A percentile compares a stretch with the other conserved stretches of the same genome.
These are phyloP conservation scores for Trypanosoma cruzi DNA, from an alignment of 208 protist species.

Conservation along the genomic window DNA sequence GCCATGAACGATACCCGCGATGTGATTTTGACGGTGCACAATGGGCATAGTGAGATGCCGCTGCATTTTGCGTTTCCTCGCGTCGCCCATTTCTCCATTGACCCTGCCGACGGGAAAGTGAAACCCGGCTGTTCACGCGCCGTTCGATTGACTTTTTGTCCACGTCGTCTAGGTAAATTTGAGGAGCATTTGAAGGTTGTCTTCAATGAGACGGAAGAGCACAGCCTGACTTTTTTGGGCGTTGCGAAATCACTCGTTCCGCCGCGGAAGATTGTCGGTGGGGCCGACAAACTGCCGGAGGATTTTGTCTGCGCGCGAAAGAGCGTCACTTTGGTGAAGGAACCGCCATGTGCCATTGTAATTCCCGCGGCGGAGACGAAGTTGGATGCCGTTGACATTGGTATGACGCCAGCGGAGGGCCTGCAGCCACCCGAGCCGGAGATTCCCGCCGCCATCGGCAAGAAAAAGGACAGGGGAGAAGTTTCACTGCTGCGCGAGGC, in stretches of 20 bases:
- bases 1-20: conserved; percentile 57
- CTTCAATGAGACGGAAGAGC: conserved; percentile 71
- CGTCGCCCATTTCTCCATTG: conserved; percentile 82
- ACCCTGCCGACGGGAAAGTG: conserved; percentile 50
- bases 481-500: conserved; percentile 18
- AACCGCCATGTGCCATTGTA: not conserved
- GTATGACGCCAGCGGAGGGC: conserved; percentile 84
- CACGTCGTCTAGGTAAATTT: conserved; percentile 80
- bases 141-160: conserved; percentile 80
- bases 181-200: conserved; percentile 54
- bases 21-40: conserved; percentile 50
- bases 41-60: conserved; percentile 80
- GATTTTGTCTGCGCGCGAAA: conserved; percentile 56
- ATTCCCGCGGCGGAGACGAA: conserved; percentile 13
- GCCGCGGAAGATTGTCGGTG: conserved; percentile 31
- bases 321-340: not conserved
- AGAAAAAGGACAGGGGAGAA: conserved; percentile 27
- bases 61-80: conserved; percentile 66
- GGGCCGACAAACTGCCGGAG: conserved; percentile 44
- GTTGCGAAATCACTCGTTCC: conserved; percentile 38
- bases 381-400: conserved; percentile 64
- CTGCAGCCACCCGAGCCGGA: conserved; percentile 63
- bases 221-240: conserved; percentile 58
- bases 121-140: conserved; percentile 36
- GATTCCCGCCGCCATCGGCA: conserved; percentile 7